Evolutionary conservation across 73 alveolate genomes (phyloP), one percentile per base, ranked within the genome.

Genomic region (Paramecium octaurelia): DNA sequence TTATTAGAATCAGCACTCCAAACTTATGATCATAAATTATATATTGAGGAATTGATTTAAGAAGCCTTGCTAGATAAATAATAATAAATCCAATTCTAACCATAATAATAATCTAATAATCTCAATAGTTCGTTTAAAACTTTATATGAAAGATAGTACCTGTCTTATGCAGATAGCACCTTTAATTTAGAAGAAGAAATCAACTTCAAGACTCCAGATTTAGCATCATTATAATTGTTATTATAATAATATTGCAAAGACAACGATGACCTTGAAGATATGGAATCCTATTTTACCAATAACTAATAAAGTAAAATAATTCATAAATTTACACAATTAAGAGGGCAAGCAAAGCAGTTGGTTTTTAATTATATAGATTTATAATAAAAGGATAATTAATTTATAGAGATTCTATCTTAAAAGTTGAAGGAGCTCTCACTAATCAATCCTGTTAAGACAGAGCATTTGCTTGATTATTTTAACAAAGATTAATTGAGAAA

Each of bases 101-200:
- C 21, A 23, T 42, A 44, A 24, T 8, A 80, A 80, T 4, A 20
- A 80, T 42, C 75, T 0, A 80, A 40, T 18, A 7, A 20, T 16
- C 16, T 43, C 3, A 73, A 73, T 73, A 73, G 87, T 46, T 80
- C 91, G 8, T 80, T 80, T 43, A 80, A 80, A 80, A 80, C 91
- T 4, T 50, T 44, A 1, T 80, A 80, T 44, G 91, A 80, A 80
- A 2, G 75, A 80, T 35, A 80, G 48, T 80, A 80, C 46, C 48
- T 80, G 7, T 80, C 91, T 10, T 80, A 31, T 46, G 11, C 44
- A 0, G 91, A 80, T 2, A 80, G 46, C n/a, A 16, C 70, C 3
- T 23, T 44, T 40, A 44, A 80, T 35, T 24, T 43, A 0, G 70
- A 80, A 44, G 91, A 80, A 7, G 91, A 80, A 44, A 35, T 80